Conservation (phyloP, 306 rosid genomes). For the Quercus suber region DNA sequence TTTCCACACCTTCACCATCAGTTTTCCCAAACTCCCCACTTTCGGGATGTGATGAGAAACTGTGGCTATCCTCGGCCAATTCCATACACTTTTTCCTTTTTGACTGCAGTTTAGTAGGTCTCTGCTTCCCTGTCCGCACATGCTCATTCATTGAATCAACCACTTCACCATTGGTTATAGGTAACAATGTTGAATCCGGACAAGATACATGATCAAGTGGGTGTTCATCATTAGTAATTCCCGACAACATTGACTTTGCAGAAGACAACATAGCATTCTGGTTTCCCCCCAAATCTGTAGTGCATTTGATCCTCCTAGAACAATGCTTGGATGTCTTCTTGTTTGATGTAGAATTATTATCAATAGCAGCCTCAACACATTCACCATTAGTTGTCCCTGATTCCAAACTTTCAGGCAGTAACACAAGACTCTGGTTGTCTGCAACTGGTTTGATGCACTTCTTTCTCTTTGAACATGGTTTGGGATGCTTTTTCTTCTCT, state of each 20-base stretch:
- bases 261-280: constrained; percentile 17
- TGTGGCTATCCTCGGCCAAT: constrained; percentile 3
- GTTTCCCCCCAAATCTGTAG: constrained; percentile 4
- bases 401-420: constrained; percentile 6
- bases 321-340: constrained; percentile 10
- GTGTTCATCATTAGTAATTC: constrained; percentile 12
- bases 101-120: neutral
- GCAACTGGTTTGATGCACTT: constrained; percentile 3
- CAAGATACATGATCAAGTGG: constrained; percentile 1
- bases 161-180: constrained; percentile 5
- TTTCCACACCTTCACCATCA: constrained; percentile 12
- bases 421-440: neutral
- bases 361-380: constrained; percentile 4
- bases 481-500: neutral
- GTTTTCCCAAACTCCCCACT: neutral
- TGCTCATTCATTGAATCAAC: neutral
- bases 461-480: constrained; percentile 7
- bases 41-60: neutral
- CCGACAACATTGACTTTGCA: constrained; percentile 17
- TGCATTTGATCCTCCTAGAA: neutral
- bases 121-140: neutral
- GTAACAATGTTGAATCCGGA: constrained; percentile 8
- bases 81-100: neutral
- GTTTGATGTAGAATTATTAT: neutral
- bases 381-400: constrained; percentile 1